phyloP scores from a whole-genome alignment of 768 basidiomycete species.

The Termitomyces sp. region DNA sequence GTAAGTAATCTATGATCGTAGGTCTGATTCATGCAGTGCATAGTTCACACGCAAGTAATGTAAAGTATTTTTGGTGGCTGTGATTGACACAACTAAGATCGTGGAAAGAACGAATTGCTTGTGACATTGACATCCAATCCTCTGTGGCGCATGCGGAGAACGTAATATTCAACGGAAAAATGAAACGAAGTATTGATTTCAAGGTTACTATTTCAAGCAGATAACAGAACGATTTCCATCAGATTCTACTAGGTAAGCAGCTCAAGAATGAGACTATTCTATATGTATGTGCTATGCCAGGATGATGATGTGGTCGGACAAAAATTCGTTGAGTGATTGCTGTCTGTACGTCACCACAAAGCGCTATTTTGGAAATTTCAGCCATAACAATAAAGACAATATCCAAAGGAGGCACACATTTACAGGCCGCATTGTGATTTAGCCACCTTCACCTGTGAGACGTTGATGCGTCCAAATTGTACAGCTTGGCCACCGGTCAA shows the following conservation, averaged over 20 bases:
- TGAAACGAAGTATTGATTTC: too few species aligned
- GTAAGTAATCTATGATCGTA: background rate
- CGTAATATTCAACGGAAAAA: background rate
- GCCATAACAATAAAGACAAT: background rate
- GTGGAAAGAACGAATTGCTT: background rate
- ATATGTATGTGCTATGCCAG: background rate
- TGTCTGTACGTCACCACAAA: background rate
- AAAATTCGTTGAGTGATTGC: background rate
- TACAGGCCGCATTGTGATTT: slow-evolving; percentile 20
- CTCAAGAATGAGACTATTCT: background rate
- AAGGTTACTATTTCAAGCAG: background rate
- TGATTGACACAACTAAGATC: too few species aligned
- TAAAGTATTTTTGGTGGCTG: too few species aligned
- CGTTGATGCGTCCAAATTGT: slow-evolving; percentile 19
- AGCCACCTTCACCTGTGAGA: slow-evolving; percentile 12
- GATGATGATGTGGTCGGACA: background rate
- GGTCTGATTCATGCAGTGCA: background rate
- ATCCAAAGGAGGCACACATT: background rate
- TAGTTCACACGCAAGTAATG: too few species aligned
- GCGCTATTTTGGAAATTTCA: background rate
- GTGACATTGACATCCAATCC: background rate
- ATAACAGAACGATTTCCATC: background rate
- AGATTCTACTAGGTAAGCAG: background rate
- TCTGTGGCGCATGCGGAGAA: background rate
- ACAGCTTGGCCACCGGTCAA: slow-evolving; percentile 25